Conservation (phyloP, 805 yeast species). For the Cyberlindnera xylosilytica region DNA sequence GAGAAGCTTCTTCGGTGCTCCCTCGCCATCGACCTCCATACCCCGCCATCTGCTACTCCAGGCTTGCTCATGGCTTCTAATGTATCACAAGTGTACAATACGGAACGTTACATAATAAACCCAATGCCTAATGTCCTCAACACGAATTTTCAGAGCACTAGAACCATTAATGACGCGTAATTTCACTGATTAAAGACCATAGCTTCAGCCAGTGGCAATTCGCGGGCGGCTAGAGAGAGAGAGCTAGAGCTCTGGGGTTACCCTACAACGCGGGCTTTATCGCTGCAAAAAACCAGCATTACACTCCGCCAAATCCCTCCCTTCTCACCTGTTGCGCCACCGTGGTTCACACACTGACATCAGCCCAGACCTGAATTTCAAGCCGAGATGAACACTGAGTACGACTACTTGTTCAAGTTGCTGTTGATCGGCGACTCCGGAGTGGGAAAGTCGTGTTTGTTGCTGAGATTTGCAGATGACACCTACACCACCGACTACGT, state of each 20-base stretch:
- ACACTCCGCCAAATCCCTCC: neutral
- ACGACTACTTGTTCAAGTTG: slow-evolving; percentile 95
- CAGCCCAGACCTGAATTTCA: neutral
- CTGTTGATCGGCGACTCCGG: slow-evolving; percentile 97
- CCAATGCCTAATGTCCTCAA: no score
- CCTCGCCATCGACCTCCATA: no score
- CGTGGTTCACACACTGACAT: neutral
- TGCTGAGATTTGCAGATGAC: slow-evolving; percentile 94
- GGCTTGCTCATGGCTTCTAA: no score
- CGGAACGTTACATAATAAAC: no score
- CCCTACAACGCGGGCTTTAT: neutral
- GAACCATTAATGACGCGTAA: no score
- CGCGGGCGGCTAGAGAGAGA: no score
- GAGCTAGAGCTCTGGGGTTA: no score
- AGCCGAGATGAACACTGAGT: slow-evolving; percentile 74
- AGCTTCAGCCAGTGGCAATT: no score
- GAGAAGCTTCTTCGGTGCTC: neutral
- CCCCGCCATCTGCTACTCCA: no score
- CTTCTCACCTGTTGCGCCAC: neutral
- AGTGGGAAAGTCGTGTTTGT: slow-evolving; percentile 94
- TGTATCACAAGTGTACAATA: no score
- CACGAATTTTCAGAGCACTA: no score
- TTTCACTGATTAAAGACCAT: no score
- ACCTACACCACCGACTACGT: slow-evolving; percentile 96
- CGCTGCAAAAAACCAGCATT: neutral